Evolutionary conservation across 1,139 yeast genomes (phyloP), one percentile per base, ranked within the genome.

Genomic region (Candida tropicalis): DNA sequence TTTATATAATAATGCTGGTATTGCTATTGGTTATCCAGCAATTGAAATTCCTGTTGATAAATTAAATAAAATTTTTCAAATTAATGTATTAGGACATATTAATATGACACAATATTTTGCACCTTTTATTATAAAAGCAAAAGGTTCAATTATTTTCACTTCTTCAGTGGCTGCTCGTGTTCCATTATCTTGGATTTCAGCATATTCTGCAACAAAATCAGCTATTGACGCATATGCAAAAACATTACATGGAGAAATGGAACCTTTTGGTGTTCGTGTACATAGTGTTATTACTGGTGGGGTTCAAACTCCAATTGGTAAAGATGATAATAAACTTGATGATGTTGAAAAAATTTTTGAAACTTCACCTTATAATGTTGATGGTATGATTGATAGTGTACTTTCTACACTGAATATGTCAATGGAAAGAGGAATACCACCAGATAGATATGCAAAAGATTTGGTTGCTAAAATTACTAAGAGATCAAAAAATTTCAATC

Each of bases 171-270:
- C 74, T 13, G 65, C 64, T 2, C 44, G 68, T 9, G 63, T 60
- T 3, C 73, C 75, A 3, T 57, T 70, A 39, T 48, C 70, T 6
- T 70, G 74, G 73, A 50, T 57, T 0, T 48, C 63, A n/a, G 57
- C 58, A 15, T 70, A 70, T 50, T 58, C 64, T 46, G 58, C 74
- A 4, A 62, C 73, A 31, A 70, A 70, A 48, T 88, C 95, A 2
- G 95, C 95, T 1, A 78, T 87, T 44, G 88, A 84, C 56, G 82
- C 78, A 46, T 87, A 82, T 58, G 86, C 88, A 1, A 72, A 77
- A 41, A 74, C 75, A 2, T 67, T 87, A 44, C 78, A 84, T 38
- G 57, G 84, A 26, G 95, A 87, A 62, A 59, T 87, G 65, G 52
- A 54, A 41, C 74, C 74, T 0, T 67, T 66, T 44, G 73, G 66